Conservation (phyloP, 345 rosid genomes). For the Camelina laxa region DNA sequence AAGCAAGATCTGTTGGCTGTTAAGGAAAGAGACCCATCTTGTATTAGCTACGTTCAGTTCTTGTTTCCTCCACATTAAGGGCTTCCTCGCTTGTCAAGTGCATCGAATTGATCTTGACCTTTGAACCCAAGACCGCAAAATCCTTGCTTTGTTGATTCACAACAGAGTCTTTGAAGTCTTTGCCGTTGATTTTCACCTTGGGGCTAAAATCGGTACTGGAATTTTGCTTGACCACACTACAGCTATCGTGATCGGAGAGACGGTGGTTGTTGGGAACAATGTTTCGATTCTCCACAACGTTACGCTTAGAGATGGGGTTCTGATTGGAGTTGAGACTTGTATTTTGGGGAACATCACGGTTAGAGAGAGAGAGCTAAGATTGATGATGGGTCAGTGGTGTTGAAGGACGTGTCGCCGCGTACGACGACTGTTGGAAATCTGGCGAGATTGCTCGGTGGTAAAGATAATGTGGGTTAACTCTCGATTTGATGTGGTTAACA, state of each 20-base stretch:
- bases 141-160: constrained; percentile 73
- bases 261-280: constrained; percentile 86
- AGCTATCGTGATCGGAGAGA: constrained; percentile 84
- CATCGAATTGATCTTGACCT: constrained; percentile 79
- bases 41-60: constrained; percentile 74
- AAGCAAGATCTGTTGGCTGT: constrained; percentile 69
- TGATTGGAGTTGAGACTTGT: constrained; percentile 94
- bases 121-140: constrained; percentile 65
- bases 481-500: too few relatives aligned
- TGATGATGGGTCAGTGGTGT: constrained; percentile 88
- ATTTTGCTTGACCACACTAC: constrained; percentile 86
- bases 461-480: too few relatives aligned
- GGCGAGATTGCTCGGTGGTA: constrained; percentile 91
- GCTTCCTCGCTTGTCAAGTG: constrained; percentile 77
- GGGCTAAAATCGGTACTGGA: constrained; percentile 78
- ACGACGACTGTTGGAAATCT: constrained; percentile 96
- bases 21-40: constrained; percentile 85
- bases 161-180: constrained; percentile 76
- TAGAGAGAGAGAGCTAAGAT: constrained; percentile 90
- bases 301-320: constrained; percentile 86
- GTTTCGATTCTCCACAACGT: constrained; percentile 92
- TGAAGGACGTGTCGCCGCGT: constrained; percentile 76
- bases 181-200: constrained; percentile 90
- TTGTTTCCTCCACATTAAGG: constrained; percentile 78
- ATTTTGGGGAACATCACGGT: constrained; percentile 89